Percentiles rank a stretch among this genome's conserved stretches.
phyloP scores from a whole-genome alignment of 2,329 filamentous ascomycete species.

The Colletotrichum sansevieriae region DNA sequence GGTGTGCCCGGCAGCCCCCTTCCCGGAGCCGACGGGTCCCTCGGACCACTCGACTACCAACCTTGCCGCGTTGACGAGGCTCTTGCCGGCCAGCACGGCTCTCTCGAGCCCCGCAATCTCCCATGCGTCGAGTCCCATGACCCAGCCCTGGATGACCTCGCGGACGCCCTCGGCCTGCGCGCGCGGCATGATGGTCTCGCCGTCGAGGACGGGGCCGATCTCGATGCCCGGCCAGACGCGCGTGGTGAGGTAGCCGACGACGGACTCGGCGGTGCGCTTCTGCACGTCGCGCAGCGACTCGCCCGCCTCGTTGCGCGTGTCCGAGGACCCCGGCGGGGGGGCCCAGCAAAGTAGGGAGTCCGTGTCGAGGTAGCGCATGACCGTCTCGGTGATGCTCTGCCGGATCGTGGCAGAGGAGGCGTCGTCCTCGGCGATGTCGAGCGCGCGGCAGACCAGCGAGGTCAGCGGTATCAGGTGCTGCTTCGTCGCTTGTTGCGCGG shows the following conservation, averaged over 20 bases:
- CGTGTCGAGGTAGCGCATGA: conserved; percentile 90
- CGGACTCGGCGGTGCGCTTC: conserved; percentile 74
- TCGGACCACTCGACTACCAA: conserved; percentile 91
- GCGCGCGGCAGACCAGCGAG: conserved; percentile 83
- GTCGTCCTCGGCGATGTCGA: conserved; percentile 84
- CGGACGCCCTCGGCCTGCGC: conserved; percentile 80
- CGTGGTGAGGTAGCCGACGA: conserved; percentile 78
- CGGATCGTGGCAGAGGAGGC: conserved; percentile 66
- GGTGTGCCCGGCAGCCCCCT: conserved; percentile 52
- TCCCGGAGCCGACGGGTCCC: conserved; percentile 53
- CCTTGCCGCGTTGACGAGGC: conserved; percentile 80
- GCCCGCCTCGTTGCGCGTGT: conserved; percentile 59
- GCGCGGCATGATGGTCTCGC: conserved; percentile 80
- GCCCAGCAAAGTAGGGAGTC: conserved; percentile 95
- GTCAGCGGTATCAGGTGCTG: conserved; percentile 93
- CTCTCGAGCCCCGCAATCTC: conserved; percentile 91
- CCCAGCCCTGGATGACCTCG: conserved; percentile 83
- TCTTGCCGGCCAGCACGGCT: conserved; percentile 87
- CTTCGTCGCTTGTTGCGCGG: conserved; percentile 85
- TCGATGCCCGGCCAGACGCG: conserved; percentile 87
- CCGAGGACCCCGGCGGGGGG: conserved; percentile 63
- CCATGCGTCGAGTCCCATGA: conserved; percentile 77
- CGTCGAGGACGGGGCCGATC: conserved; percentile 84
- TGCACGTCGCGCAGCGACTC: conserved; percentile 80
- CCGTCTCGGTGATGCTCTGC: conserved; percentile 71